Evolutionary conservation across 352 stramenopile species (phyloP).

Genomic region (Phytophthora pluvialis): DNA sequence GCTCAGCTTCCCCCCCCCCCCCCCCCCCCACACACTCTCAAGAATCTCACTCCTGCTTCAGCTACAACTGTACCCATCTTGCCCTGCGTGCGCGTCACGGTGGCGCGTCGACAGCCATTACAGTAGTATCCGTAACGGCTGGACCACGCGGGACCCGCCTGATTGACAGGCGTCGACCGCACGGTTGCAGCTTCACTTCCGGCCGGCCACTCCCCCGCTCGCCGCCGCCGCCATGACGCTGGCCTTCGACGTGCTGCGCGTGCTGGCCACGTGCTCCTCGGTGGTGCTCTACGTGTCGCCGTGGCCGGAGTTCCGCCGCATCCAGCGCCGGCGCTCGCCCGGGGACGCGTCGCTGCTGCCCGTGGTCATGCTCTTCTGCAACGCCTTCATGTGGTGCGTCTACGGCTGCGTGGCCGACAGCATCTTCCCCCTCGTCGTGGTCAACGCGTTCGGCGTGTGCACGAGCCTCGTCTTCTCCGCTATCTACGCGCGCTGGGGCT

Average conservation of each 20-base stretch:
- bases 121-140: background rate
- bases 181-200: no score
- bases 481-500: slow-evolving; percentile 39
- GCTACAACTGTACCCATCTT: background rate
- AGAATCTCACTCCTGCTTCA: no score
- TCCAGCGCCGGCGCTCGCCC: slow-evolving; percentile 22
- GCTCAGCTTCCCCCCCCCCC: no score
- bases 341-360: slow-evolving; percentile 34
- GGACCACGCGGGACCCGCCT: background rate
- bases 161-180: slow-evolving; percentile 2
- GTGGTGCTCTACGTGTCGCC: slow-evolving; percentile 36
- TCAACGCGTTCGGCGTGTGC: slow-evolving; percentile 34
- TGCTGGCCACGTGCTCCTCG: slow-evolving; percentile 33
- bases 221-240: slow-evolving; percentile 13
- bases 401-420: slow-evolving; percentile 39
- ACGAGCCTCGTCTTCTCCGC: slow-evolving; percentile 39
- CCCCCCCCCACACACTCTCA: no score
- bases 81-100: background rate
- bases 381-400: slow-evolving; percentile 39
- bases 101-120: background rate
- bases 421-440: slow-evolving; percentile 42
- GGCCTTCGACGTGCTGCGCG: slow-evolving; percentile 33
- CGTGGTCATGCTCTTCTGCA: slow-evolving; percentile 42
- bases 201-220: background rate
- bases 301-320: slow-evolving; percentile 33